Percentiles rank a stretch among this genome's conserved stretches.
phyloP scores from a whole-genome alignment of 176 grass and related monocot genomes.

The Oryza longistaminata region DNA sequence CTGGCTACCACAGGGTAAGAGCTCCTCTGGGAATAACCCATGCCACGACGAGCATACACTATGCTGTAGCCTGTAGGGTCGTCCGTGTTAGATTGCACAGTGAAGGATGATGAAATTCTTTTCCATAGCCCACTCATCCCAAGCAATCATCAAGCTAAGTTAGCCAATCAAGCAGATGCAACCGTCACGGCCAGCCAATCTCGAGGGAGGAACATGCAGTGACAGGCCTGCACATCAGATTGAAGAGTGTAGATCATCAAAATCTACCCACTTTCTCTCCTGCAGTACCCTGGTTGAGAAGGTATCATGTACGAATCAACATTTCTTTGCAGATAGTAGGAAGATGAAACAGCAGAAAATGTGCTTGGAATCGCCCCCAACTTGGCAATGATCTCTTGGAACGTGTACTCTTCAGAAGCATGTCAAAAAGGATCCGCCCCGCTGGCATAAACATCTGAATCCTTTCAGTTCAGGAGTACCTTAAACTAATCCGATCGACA shows the following conservation, averaged over 20 bases:
- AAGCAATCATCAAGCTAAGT: conserved; percentile 45
- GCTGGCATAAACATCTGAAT: conserved; percentile 96
- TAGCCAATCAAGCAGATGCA: conserved; percentile 43
- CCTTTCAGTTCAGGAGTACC: conserved; percentile 77
- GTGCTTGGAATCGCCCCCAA: conserved; percentile 81
- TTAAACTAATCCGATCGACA: conserved; percentile 84
- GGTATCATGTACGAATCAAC: conserved; percentile 61
- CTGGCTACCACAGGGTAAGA: conserved; percentile 37
- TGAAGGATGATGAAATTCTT: conserved; percentile 23
- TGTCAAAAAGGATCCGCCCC: conserved; percentile 96
- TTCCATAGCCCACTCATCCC: conserved; percentile 32
- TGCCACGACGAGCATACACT: conserved; percentile 38
- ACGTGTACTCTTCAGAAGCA: conserved; percentile 98
- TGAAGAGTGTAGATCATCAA: conserved; percentile 1
- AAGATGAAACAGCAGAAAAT: conserved; percentile 81
- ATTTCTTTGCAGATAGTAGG: conserved; percentile 73
- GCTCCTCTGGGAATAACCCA: conserved; percentile 25
- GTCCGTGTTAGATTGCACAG: conserved; percentile 36
- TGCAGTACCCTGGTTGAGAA: conserved; percentile 93
- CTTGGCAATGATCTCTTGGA: conserved; percentile 95
- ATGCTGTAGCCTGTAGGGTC: conserved; percentile 22
- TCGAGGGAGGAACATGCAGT: background rate
- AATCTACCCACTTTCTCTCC: conserved; percentile 76
- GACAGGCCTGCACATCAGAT: conserved; percentile 35
- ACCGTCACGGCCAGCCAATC: conserved; percentile 1